These are phyloP conservation scores for Saccharomyces paradoxus DNA, from an alignment of 805 yeast genomes.

Conservation along the genomic window DNA sequence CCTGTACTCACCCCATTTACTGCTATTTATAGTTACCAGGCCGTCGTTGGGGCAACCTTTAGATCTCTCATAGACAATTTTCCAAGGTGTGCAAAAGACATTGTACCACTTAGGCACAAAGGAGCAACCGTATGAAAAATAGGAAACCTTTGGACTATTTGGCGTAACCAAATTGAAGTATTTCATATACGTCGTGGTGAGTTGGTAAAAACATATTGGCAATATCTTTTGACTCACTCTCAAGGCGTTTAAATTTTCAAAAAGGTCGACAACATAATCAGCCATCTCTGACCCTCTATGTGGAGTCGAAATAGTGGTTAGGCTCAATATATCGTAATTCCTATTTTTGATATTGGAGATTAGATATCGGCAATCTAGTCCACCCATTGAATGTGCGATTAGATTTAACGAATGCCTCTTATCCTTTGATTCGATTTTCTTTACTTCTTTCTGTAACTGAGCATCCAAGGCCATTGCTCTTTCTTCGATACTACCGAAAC, in stretches of 20 bases:
- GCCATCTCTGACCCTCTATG: conserved; percentile 84
- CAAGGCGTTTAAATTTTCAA: conserved; percentile 22
- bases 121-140: conserved; percentile 78
- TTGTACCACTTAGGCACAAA: conserved; percentile 56
- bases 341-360: conserved; percentile 45
- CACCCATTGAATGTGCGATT: conserved; percentile 92
- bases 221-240: conserved; percentile 13
- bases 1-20: conserved; percentile 76
- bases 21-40: conserved; percentile 65
- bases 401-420: conserved; percentile 52
- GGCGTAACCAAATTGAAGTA: conserved; percentile 45
- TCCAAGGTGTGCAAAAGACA: conserved; percentile 58
- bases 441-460: conserved; percentile 35
- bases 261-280: conserved; percentile 45
- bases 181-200: conserved; percentile 48
- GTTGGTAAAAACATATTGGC: conserved; percentile 48
- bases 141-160: conserved; percentile 55
- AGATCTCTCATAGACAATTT: conserved; percentile 40
- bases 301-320: conserved; percentile 84
- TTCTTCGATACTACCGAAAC: conserved; percentile 65
- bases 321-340: conserved; percentile 53
- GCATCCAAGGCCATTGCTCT: conserved; percentile 53
- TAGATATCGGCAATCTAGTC: conserved; percentile 72
- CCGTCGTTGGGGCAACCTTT: conserved; percentile 69
- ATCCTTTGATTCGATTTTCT: conserved; percentile 15